These are phyloP conservation scores for Elongisporangium anandrum DNA, from an alignment of 352 stramenopile species.

Conservation along the genomic window DNA sequence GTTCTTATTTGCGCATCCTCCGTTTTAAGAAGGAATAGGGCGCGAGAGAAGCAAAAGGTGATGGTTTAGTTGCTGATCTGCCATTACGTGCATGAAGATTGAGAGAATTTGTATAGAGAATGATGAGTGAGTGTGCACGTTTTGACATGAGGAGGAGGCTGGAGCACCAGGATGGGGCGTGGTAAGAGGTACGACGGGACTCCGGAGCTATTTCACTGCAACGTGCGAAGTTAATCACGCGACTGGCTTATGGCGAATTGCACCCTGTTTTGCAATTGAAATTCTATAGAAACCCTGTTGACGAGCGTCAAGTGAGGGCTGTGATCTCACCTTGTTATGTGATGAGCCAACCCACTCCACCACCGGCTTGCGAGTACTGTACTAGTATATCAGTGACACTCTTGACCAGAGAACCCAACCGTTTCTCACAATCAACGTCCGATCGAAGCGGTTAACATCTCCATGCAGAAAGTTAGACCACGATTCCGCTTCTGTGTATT, in stretches of 20 bases:
- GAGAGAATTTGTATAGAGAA: neutral
- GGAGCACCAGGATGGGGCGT: neutral
- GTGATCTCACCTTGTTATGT: neutral
- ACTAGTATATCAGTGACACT: neutral
- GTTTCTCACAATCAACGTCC: neutral
- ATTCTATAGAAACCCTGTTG: neutral
- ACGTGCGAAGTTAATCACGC: neutral
- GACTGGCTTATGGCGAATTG: neutral
- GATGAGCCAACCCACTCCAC: neutral
- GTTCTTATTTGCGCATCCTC: neutral
- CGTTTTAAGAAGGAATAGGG: neutral
- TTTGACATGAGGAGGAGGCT: neutral
- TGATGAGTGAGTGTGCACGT: neutral
- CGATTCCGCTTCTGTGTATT: neutral
- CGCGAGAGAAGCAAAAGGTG: neutral
- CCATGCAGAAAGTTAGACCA: no score
- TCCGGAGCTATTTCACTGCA: neutral
- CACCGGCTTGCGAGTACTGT: neutral
- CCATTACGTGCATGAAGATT: neutral
- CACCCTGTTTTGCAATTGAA: neutral
- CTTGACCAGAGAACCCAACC: neutral
- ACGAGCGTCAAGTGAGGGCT: neutral
- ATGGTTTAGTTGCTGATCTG: neutral
- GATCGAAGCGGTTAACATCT: neutral
- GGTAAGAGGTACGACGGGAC: neutral